These are phyloP conservation scores for Mrakiaceae sp. DNA, from an alignment of 1,284 basidiomycete species.

Conservation along the genomic window DNA sequence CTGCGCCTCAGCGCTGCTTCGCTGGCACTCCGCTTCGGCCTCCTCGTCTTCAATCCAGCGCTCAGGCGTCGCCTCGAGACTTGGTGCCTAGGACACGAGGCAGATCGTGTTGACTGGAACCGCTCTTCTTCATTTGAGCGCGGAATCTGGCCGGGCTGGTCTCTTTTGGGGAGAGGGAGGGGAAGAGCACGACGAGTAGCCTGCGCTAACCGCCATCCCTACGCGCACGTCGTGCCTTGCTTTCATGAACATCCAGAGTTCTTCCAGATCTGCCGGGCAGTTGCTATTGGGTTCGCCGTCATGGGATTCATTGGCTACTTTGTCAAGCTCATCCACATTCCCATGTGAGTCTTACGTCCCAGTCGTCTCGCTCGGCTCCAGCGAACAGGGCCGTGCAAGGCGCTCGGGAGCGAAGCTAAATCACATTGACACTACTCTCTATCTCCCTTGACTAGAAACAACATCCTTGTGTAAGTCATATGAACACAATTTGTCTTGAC, in stretches of 20 bases:
- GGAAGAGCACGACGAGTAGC: neutral
- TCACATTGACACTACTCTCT: neutral
- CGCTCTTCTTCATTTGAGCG: neutral
- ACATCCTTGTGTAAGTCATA: slow-evolving; percentile 1
- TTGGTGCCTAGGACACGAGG: neutral
- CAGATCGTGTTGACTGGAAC: neutral
- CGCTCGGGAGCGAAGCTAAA: neutral
- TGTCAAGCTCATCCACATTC: slow-evolving; percentile 91
- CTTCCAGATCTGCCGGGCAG: slow-evolving; percentile 79
- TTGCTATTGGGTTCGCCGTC: slow-evolving; percentile 86
- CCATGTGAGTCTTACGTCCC: slow-evolving; percentile 54
- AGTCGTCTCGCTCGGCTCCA: slow-evolving; percentile 4
- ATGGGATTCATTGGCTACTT: slow-evolving; percentile 98
- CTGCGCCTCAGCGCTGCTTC: neutral
- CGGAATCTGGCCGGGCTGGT: neutral
- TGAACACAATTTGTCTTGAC: too few relatives aligned
- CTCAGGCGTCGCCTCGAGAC: neutral
- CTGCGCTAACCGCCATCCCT: neutral
- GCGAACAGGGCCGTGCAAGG: slow-evolving; percentile 8
- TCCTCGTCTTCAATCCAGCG: neutral
- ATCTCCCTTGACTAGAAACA: neutral
- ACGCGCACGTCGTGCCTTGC: neutral
- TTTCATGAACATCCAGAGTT: slow-evolving; percentile 52
- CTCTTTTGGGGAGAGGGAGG: neutral
- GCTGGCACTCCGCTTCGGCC: neutral